A percentile compares a stretch with the other conserved stretches of the same genome.
These are phyloP conservation scores for Nakaseomyces sp. DNA, from an alignment of 1,139 yeast genomes.

Conservation along the genomic window DNA sequence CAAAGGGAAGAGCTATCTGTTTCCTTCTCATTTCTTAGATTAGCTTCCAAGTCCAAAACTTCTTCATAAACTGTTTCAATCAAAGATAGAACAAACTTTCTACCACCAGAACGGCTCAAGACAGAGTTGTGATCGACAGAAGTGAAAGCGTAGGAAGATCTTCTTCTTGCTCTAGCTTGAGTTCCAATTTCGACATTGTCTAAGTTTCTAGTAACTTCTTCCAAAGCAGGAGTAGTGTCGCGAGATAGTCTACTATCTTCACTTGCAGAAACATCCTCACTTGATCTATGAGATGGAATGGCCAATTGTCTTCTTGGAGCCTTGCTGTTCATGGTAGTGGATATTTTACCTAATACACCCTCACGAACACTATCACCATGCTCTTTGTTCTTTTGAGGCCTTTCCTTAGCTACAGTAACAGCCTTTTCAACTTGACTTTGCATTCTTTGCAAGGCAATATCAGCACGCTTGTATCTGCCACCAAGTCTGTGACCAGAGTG, in stretches of 20 bases:
- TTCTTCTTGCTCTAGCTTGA: slow-evolving; percentile 29
- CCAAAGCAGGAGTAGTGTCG: slow-evolving; percentile 64
- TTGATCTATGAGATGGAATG: slow-evolving; percentile 46
- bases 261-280: slow-evolving; percentile 25
- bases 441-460: slow-evolving; percentile 92
- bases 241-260: slow-evolving; percentile 19
- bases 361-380: slow-evolving; percentile 54
- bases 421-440: slow-evolving; percentile 97
- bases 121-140: slow-evolving; percentile 29
- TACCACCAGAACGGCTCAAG: slow-evolving; percentile 33
- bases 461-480: slow-evolving; percentile 83
- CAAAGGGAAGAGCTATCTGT: slow-evolving; percentile 56
- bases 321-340: slow-evolving; percentile 64
- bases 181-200: slow-evolving; percentile 27
- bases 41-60: slow-evolving; percentile 73
- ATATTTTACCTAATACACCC: slow-evolving; percentile 86
- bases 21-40: slow-evolving; percentile 57
- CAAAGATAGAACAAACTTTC: slow-evolving; percentile 34
- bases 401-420: slow-evolving; percentile 86
- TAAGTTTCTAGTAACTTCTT: slow-evolving; percentile 42
- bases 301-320: slow-evolving; percentile 85
- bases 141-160: slow-evolving; percentile 30
- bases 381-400: slow-evolving; percentile 53
- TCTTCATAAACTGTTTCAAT: slow-evolving; percentile 75
- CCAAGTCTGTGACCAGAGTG: slow-evolving; percentile 89